phyloP scores from a whole-genome alignment of 768 basidiomycete species.

The Lactarius hatsudake region DNA sequence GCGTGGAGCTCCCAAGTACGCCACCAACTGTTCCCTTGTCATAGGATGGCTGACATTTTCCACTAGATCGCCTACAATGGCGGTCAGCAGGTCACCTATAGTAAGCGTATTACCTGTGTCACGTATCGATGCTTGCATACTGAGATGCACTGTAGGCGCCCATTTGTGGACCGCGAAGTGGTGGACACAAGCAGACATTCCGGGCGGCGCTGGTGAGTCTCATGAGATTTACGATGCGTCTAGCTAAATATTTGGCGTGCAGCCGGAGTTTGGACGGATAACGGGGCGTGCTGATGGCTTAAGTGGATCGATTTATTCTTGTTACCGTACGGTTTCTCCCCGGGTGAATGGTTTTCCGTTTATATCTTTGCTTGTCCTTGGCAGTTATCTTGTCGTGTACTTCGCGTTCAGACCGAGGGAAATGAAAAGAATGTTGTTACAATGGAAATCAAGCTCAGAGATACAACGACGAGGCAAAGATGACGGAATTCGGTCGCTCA shows the following conservation, averaged over 20 bases:
- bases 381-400: neutral
- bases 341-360: neutral
- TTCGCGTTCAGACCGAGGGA: neutral
- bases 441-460: constrained; percentile 41
- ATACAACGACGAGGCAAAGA: constrained; percentile 85
- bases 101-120: constrained; percentile 32
- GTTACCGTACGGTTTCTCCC: neutral
- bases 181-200: constrained; percentile 61
- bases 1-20: constrained; percentile 49
- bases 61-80: constrained; percentile 45
- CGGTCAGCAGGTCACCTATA: constrained; percentile 46
- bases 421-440: neutral
- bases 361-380: neutral
- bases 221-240: neutral
- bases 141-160: constrained; percentile 35
- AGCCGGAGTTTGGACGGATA: constrained; percentile 57
- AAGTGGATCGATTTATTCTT: neutral
- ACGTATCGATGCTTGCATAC: neutral
- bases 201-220: constrained; percentile 47
- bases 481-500: constrained; percentile 90
- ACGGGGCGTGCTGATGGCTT: constrained; percentile 41
- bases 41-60: constrained; percentile 3
- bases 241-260: constrained; percentile 16
- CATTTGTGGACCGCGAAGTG: constrained; percentile 61
- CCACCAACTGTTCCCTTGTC: neutral